Conservation (phyloP, 148 eudicot species). For the Arctostaphylos glauca region DNA sequence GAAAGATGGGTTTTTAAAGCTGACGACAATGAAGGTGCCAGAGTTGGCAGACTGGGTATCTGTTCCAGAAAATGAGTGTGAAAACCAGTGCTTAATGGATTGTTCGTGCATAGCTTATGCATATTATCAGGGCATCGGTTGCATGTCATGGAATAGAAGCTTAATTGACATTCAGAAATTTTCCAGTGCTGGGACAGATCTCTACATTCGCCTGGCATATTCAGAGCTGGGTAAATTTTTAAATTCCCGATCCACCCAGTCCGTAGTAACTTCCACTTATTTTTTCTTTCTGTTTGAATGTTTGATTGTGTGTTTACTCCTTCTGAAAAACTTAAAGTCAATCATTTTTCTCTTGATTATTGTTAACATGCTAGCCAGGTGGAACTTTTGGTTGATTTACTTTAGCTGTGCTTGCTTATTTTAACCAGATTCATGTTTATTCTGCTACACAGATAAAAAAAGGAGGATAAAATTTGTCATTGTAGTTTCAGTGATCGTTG, state of each 20-base stretch:
- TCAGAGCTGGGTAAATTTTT: slow-evolving; percentile 32
- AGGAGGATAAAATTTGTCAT: slow-evolving; percentile 6
- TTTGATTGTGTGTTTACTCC: background rate
- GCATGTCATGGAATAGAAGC: slow-evolving; percentile 43
- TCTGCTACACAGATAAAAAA: slow-evolving; percentile 16
- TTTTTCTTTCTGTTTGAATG: background rate
- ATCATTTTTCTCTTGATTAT: background rate
- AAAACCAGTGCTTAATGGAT: slow-evolving; percentile 24
- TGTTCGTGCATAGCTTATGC: slow-evolving; percentile 50
- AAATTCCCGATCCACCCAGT: background rate
- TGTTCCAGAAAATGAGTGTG: slow-evolving; percentile 24
- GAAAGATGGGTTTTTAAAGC: slow-evolving; percentile 41
- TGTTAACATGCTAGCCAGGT: background rate
- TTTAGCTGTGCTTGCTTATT: background rate
- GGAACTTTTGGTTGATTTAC: background rate
- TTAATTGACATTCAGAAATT: slow-evolving; percentile 39
- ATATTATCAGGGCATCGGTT: slow-evolving; percentile 30
- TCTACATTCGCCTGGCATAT: slow-evolving; percentile 36
- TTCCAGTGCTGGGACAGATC: slow-evolving; percentile 26
- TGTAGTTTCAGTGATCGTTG: slow-evolving; percentile 17
- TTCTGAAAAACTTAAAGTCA: background rate
- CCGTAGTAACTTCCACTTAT: background rate
- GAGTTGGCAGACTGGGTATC: slow-evolving; percentile 17
- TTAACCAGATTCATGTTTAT: background rate
- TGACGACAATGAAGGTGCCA: slow-evolving; percentile 41